Base-by-base conservation (phyloP, 2,329 filamentous ascomycete genomes). In the Penicillium sp. region DNA sequence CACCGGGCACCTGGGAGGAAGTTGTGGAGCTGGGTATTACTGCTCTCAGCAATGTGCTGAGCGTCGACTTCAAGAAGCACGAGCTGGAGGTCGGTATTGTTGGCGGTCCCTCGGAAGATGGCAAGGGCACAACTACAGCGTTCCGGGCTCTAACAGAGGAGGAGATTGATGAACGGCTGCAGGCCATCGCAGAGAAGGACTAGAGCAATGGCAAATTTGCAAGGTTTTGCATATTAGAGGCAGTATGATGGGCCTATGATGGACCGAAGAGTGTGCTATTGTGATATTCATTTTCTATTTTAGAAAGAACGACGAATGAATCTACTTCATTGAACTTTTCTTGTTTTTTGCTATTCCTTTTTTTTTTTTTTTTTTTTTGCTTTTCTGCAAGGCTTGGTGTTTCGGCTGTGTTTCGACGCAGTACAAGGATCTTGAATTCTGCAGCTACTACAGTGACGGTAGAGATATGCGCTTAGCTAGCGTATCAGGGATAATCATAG, bases 41-140 rank as follows among this genome's bases (percentile, higher is more conserved):
- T 45, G 93, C 95, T 7, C 81, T 99, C 76, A 96, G 93, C 85
- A 96, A 90, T 35, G 93, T 99, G 59, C 84, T 99, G 63, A 97
- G 93, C 78, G 96, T 98, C 77, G 95, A 99, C 77, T 99, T 99
- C 84, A 99, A 99, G 86, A 98, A 98, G 84, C 90, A 90, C 68
- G 95, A 99, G 82, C 88, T 99, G 75, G 95, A 99, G 81, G 91
- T 99, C 78, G 95, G 95, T 62, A 93, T 99, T 72, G 95, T 97
- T 53, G 95, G 95, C 65, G 93, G 92, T 29, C 93, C 93, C 56
- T 85, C 86, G 69, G 79, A 82, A 57, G 91, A 96, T 72, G 93
- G 93, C 65, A 90, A 96, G 75, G 91, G 91, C 63, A 90, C 88
- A 62, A 85, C 91, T 70, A 78, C 88, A 49, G 82, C 82, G 61